Conservation (phyloP, 2,329 filamentous ascomycete species). For the Ophiosphaerella herpotricha region DNA sequence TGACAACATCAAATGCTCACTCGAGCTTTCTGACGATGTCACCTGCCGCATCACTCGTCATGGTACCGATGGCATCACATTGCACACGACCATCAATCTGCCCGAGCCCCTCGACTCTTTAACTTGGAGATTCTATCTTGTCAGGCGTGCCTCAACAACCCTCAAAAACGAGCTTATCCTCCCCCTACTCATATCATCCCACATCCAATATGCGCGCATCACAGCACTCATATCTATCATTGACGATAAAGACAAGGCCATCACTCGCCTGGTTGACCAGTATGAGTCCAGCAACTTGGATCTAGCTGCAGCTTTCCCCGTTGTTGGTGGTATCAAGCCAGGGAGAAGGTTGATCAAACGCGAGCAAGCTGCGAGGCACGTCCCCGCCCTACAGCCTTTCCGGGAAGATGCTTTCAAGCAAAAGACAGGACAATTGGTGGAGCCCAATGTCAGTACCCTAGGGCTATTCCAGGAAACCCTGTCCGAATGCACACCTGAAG, state of each 20-base stretch:
- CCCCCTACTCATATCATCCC: conserved; percentile 57
- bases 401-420: conserved; percentile 54
- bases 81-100: conserved; percentile 64
- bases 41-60: conserved; percentile 40
- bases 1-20: conserved; percentile 61
- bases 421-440: conserved; percentile 29
- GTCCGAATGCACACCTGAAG: conserved; percentile 28
- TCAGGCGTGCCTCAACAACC: conserved; percentile 44
- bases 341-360: conserved; percentile 52
- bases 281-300: conserved; percentile 62
- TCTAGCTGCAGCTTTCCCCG: conserved; percentile 62
- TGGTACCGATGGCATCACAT: conserved; percentile 45
- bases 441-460: conserved; percentile 32
- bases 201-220: conserved; percentile 54
- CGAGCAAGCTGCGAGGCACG: conserved; percentile 57
- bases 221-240: conserved; percentile 56
- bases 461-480: conserved; percentile 42
- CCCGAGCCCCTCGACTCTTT: conserved; percentile 66
- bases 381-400: conserved; percentile 61
- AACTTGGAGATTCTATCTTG: conserved; percentile 67
- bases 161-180: conserved; percentile 58
- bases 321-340: conserved; percentile 52
- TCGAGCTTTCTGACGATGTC: conserved; percentile 47
- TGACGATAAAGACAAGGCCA: conserved; percentile 62
- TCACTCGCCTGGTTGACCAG: conserved; percentile 63